phyloP scores from a whole-genome alignment of 257 asterid species.

The Solanum peruvianum region DNA sequence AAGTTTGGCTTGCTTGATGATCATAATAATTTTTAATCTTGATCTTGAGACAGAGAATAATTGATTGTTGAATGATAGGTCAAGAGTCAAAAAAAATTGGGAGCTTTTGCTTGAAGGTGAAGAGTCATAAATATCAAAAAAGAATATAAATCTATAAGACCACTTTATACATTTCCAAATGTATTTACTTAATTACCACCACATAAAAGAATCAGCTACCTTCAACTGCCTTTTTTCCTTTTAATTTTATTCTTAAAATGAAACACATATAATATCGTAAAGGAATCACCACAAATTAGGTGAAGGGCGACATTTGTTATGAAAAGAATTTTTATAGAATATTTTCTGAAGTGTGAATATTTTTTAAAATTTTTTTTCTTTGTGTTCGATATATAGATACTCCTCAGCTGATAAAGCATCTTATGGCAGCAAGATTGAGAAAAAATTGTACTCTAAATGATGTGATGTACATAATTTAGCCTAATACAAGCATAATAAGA shows the following conservation, averaged over 20 bases:
- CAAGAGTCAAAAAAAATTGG: background rate
- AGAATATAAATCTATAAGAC: background rate
- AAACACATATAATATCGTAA: background rate
- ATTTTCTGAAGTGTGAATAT: background rate
- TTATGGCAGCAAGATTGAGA: background rate
- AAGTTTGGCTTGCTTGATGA: background rate
- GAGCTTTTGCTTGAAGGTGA: background rate
- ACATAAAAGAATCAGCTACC: background rate
- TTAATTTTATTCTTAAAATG: background rate
- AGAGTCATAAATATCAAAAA: background rate
- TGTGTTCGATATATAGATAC: background rate
- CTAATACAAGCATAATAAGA: background rate
- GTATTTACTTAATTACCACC: background rate
- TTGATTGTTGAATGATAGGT: background rate
- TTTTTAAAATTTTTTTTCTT: background rate
- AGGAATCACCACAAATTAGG: slow-evolving; percentile 13
- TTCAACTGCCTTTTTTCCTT: background rate
- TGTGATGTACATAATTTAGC: background rate
- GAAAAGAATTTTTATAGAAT: background rate
- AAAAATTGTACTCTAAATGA: background rate
- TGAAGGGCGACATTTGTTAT: background rate
- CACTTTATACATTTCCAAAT: background rate
- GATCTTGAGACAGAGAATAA: background rate
- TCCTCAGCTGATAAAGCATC: background rate
- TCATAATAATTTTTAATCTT: background rate